Base-by-base conservation (phyloP, 2,329 filamentous ascomycete species). In the Ophiocordyceps camponoti-rufipedis region DNA sequence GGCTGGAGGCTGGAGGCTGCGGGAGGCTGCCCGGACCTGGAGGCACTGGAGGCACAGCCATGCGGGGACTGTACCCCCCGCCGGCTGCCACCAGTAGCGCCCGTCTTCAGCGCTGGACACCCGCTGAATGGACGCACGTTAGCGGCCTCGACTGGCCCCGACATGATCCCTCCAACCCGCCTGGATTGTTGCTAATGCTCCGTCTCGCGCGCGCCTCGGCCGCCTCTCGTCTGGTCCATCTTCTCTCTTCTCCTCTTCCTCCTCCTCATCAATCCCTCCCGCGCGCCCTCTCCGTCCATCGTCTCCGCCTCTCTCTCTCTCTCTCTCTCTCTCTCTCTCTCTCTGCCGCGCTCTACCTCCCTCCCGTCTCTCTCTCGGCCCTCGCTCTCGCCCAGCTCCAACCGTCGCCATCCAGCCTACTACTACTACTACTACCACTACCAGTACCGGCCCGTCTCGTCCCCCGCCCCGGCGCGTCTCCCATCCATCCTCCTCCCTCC, bases 101-200 rank as follows among this genome's bases (percentile, higher is more conserved):
- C 23, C 23, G 23, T 3, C 23, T 23, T 23, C 23, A 23, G 23
- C 23, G 23, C 23, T 23, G 23, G 23, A 23, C 5, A 23, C 23
- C 23, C 23, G 23, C 23, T 23, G 23, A 23, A 5, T 23, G 23
- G 23, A 31, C 29, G 29, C 29, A 12, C 29, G 29, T 12, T 31
- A 31, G 29, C 29, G 29, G 12, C 29, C 29, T 31, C 29, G 29
- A 31, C 29, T 31, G 29, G 29, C 29, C 29, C 29, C 29, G 42
- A 45, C 46, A 42, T 48, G 43, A 43, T 50, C 33, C 33, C 8
- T 31, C 14, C 33, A n/a, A 5, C 33, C n/a, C 35, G 14, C 16
- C 35, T n/a, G 9, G 4, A n/a, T 41, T 45, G 42, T 40, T 47
- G 47, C 43, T 46, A 44, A 44, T 49, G 33, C 43, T 42, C 45